Percentiles rank a stretch among this genome's conserved stretches.
These are phyloP conservation scores for Hypericum androsaemum DNA, from an alignment of 345 rosid species.

Conservation along the genomic window DNA sequence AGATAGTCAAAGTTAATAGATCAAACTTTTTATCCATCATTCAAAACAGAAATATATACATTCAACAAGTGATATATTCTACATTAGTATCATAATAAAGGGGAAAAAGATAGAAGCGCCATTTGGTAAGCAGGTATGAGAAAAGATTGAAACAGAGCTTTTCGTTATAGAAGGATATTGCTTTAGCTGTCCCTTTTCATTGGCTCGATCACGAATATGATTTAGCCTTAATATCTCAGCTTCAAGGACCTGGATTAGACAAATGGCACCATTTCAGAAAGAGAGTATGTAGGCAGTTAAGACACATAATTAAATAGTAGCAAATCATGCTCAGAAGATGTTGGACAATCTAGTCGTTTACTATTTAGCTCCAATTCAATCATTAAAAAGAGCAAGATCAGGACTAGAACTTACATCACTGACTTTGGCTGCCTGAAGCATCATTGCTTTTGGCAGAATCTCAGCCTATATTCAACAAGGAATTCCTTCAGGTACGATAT, in stretches of 20 bases:
- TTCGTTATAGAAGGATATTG: slow-evolving; percentile 62
- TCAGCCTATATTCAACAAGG: slow-evolving; percentile 47
- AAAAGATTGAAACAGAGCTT: not conserved
- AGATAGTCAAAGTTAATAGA: not conserved
- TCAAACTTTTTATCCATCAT: not conserved
- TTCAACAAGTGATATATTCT: too few species aligned
- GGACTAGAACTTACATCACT: slow-evolving; percentile 45
- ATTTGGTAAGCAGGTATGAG: not conserved
- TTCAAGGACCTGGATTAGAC: slow-evolving; percentile 47
- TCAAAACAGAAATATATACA: not conserved
- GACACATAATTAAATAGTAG: too few species aligned
- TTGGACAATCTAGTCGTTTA: too few species aligned
- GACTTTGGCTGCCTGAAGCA: slow-evolving; percentile 52
- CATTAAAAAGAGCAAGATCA: slow-evolving; percentile 3
- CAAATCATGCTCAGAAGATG: too few species aligned
- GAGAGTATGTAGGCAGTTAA: not conserved
- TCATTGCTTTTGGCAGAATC: slow-evolving; percentile 55
- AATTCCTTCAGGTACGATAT: not conserved
- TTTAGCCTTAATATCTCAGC: slow-evolving; percentile 50
- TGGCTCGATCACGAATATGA: slow-evolving; percentile 83
- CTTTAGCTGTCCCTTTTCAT: slow-evolving; percentile 59
- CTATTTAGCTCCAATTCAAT: not conserved
- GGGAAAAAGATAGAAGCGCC: not conserved
- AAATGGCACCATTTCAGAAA: slow-evolving; percentile 11
- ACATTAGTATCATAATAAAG: not conserved